A percentile compares a stretch with the other conserved stretches of the same genome.
Conservation (phyloP, 2,329 filamentous ascomycete species). For the Botrytis fragariae region DNA sequence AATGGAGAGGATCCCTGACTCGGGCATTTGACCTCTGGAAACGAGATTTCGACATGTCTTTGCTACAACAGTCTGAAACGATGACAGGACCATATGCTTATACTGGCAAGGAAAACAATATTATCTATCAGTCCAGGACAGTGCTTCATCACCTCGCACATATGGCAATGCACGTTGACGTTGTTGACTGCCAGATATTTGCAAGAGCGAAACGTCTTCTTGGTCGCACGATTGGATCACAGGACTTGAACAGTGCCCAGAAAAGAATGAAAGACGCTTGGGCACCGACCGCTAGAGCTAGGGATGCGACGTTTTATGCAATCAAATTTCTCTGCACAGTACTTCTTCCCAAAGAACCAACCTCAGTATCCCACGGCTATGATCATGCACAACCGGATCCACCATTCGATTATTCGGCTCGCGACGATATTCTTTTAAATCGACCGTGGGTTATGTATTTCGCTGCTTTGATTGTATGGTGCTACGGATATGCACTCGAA, state of each 20-base stretch:
- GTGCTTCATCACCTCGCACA: conserved; percentile 92
- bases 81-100: conserved; percentile 54
- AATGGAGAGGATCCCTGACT: conserved; percentile 83
- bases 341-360: conserved; percentile 58
- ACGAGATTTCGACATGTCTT: conserved; percentile 79
- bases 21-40: conserved; percentile 94
- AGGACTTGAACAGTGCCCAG: conserved; percentile 77
- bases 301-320: conserved; percentile 90
- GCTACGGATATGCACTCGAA: conserved; percentile 87
- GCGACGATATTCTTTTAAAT: conserved; percentile 86
- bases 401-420: conserved; percentile 66
- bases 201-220: conserved; percentile 82
- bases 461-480: conserved; percentile 89
- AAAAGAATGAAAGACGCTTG: conserved; percentile 83
- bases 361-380: conserved; percentile 35
- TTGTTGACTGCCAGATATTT: conserved; percentile 96
- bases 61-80: conserved; percentile 56
- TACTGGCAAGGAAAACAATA: conserved; percentile 58
- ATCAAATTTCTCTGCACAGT: conserved; percentile 86
- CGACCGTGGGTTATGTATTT: conserved; percentile 96
- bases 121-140: conserved; percentile 81
- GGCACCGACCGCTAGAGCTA: conserved; percentile 83
- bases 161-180: conserved; percentile 97
- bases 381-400: conserved; percentile 33
- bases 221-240: conserved; percentile 77